These are phyloP conservation scores for Leishmania turanica DNA, from an alignment of 208 protist species.

Conservation along the genomic window DNA sequence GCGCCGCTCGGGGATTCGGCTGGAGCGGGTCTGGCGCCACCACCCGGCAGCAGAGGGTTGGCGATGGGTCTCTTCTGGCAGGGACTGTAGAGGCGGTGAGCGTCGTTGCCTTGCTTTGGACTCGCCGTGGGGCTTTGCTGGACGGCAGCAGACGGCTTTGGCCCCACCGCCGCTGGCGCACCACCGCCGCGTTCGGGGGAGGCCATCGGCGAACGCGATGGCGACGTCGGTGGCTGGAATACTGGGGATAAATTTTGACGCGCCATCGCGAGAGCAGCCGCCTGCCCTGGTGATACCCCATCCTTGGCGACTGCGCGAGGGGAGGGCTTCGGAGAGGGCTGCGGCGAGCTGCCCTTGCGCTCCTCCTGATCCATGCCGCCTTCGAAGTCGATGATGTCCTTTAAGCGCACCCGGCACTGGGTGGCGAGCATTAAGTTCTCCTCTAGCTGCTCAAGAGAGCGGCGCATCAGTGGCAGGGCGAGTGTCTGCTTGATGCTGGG, in stretches of 20 bases:
- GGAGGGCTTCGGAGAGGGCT: constrained; percentile 6
- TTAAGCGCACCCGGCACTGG: constrained; percentile 81
- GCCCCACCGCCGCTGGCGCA: constrained; percentile 33
- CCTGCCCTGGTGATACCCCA: constrained; percentile 76
- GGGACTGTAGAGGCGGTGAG: constrained; percentile 25
- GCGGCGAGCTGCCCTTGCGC: constrained; percentile 18
- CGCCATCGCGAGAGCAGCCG: constrained; percentile 76
- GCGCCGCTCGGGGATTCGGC: background rate
- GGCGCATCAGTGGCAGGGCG: constrained; percentile 65
- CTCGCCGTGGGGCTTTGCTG: background rate
- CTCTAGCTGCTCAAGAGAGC: constrained; percentile 80
- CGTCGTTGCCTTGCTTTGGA: constrained; percentile 16
- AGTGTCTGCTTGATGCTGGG: constrained; percentile 86
- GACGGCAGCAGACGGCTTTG: constrained; percentile 33
- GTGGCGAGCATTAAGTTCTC: constrained; percentile 91
- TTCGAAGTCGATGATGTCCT: constrained; percentile 91
- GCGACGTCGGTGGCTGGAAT: background rate
- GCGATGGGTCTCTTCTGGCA: constrained; percentile 4
- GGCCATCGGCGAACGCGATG: constrained; percentile 3
- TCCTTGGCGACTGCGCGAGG: constrained; percentile 5
- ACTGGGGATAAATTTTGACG: constrained; percentile 28
- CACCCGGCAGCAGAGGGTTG: constrained; percentile 20
- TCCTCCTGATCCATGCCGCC: constrained; percentile 37
- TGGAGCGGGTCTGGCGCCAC: constrained; percentile 9
- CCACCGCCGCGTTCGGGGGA: constrained; percentile 10